Percentiles rank a stretch among this genome's conserved stretches.
Conservation (phyloP, 495 filamentous ascomycete genomes). For the Aspergillus conjunctus region DNA sequence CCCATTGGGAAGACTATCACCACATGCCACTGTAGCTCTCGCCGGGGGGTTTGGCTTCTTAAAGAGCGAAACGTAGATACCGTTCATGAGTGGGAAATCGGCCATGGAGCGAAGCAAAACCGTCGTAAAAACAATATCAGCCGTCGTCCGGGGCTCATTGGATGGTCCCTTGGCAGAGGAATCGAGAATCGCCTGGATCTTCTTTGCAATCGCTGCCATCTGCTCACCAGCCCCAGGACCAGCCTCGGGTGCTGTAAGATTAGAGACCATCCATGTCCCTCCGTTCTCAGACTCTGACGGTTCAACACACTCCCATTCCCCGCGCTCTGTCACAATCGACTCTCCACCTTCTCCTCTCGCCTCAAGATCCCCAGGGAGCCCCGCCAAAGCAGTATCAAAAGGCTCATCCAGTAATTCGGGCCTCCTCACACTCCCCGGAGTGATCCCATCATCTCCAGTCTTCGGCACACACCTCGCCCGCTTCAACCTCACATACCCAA, state of each 20-base stretch:
- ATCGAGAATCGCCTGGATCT: conserved; percentile 38
- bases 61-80: conserved; percentile 69
- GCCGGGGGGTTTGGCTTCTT: conserved; percentile 78
- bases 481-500: conserved; percentile 61
- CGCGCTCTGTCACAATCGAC: conserved; percentile 11
- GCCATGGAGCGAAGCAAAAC: conserved; percentile 79
- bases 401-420: conserved; percentile 49
- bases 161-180: conserved; percentile 13
- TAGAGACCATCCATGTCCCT: conserved; percentile 44
- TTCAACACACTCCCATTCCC: background rate
- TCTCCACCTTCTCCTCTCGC: background rate
- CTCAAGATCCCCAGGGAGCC: conserved; percentile 18
- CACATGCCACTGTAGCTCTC: conserved; percentile 79
- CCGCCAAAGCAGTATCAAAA: conserved; percentile 40
- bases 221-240: conserved; percentile 42
- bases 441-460: conserved; percentile 35
- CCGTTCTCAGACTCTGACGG: conserved; percentile 21
- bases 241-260: conserved; percentile 47
- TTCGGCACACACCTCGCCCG: conserved; percentile 60
- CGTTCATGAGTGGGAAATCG: conserved; percentile 74
- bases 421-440: conserved; percentile 39
- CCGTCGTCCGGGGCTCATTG: conserved; percentile 33
- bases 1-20: conserved; percentile 57
- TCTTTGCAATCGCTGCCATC: conserved; percentile 46
- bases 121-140: conserved; percentile 70